These are phyloP conservation scores for Bacterosira constricta DNA, from an alignment of 108 stramenopile species.

Conservation along the genomic window DNA sequence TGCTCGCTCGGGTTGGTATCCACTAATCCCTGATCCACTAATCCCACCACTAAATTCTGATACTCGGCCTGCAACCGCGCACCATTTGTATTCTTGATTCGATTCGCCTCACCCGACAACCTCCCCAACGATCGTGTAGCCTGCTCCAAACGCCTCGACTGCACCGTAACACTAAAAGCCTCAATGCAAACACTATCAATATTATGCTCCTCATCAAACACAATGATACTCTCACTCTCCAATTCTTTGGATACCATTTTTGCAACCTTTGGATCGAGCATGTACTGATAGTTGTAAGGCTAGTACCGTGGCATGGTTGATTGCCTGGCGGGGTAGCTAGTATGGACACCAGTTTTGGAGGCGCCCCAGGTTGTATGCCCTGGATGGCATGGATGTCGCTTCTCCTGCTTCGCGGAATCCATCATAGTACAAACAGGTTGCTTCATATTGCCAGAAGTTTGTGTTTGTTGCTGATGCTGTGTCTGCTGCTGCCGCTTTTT, in stretches of 20 bases:
- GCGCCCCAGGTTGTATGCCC: conserved; percentile 95
- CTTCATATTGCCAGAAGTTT: background rate
- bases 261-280: conserved; percentile 96
- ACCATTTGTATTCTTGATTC: conserved; percentile 88
- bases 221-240: conserved; percentile 95
- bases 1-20: no score
- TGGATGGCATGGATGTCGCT: conserved; percentile 86
- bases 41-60: conserved; percentile 84
- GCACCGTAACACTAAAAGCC: conserved; percentile 93
- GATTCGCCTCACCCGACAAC: conserved; percentile 79
- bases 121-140: conserved; percentile 88
- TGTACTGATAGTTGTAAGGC: conserved; percentile 99
- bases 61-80: conserved; percentile 92
- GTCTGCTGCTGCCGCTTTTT: conserved; percentile 6
- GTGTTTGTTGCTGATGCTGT: background rate
- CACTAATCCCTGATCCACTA: conserved; percentile 83
- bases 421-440: conserved; percentile 94
- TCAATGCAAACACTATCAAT: conserved; percentile 99
- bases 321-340: conserved; percentile 95
- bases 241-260: conserved; percentile 94
- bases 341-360: conserved; percentile 99
- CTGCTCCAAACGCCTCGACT: conserved; percentile 90
- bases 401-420: conserved; percentile 89
- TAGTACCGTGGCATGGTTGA: conserved; percentile 96
- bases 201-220: conserved; percentile 99